Percentiles rank a stretch among this genome's conserved stretches.
Evolutionary conservation across 768 basidiomycete genomes (phyloP).

Genomic region (Mycena maculata): DNA sequence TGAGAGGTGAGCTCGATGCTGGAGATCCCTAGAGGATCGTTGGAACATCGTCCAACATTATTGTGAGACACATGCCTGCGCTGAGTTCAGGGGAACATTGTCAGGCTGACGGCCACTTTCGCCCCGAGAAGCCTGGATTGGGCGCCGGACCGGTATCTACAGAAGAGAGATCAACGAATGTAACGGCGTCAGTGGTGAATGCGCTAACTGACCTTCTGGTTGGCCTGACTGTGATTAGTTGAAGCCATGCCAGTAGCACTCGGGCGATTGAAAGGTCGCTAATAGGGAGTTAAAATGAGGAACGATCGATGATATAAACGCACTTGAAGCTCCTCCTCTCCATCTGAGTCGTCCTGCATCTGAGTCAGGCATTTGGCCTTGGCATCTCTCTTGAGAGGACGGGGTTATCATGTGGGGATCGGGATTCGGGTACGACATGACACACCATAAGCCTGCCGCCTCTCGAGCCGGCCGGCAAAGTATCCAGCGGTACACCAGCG

Average conservation of each 20-base stretch:
- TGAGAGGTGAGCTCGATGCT: no score
- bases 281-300: neutral
- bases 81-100: no score
- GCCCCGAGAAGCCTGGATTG: no score
- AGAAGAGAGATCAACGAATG: no score
- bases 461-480: neutral
- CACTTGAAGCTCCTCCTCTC: neutral
- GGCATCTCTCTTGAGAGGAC: neutral
- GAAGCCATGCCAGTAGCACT: neutral
- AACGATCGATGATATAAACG: neutral
- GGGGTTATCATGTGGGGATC: neutral
- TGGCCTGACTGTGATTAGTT: neutral
- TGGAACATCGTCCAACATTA: no score
- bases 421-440: neutral
- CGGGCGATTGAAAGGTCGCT: neutral
- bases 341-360: neutral
- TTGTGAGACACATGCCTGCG: no score
- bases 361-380: neutral
- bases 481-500: neutral
- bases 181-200: no score
- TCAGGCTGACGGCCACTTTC: no score
- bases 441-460: neutral
- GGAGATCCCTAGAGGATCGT: no score
- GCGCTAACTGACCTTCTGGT: no score
- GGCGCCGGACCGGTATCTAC: no score